phyloP scores from a whole-genome alignment of 805 yeast genomes.

The Isabelozyma rhagii region DNA sequence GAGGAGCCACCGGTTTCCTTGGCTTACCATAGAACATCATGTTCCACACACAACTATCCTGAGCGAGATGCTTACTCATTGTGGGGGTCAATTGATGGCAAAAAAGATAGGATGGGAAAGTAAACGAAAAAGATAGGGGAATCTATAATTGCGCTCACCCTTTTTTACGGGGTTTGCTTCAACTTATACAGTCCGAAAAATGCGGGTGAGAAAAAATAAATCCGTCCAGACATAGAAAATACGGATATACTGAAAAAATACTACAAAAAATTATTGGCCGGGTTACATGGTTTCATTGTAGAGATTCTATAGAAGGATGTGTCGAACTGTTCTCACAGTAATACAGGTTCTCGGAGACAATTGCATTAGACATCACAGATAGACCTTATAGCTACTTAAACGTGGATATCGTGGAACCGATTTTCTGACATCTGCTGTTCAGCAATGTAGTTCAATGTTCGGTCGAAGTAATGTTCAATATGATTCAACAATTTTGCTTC shows the following conservation, averaged over 20 bases:
- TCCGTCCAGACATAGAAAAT: too few species aligned
- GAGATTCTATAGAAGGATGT: too few species aligned
- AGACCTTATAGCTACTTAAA: background rate
- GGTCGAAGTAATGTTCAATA: constrained; percentile 44
- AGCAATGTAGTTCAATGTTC: constrained; percentile 69
- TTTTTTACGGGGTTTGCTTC: too few species aligned
- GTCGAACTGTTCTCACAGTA: too few species aligned
- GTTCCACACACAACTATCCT: constrained; percentile 15
- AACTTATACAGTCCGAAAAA: too few species aligned
- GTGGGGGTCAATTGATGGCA: background rate
- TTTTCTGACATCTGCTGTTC: constrained; percentile 70
- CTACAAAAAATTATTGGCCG: too few species aligned
- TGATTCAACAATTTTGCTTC: constrained; percentile 27
- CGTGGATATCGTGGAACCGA: constrained; percentile 53
- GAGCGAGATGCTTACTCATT: constrained; percentile 9
- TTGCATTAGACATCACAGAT: too few species aligned
- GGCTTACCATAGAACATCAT: constrained; percentile 12
- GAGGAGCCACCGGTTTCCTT: background rate
- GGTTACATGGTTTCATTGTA: too few species aligned
- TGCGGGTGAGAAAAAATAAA: too few species aligned
- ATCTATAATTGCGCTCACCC: too few species aligned
- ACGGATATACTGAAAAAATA: too few species aligned
- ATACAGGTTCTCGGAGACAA: too few species aligned
- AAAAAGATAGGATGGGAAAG: background rate
- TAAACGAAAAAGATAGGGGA: background rate